phyloP scores from a whole-genome alignment of 768 basidiomycete species.

The Floccularia luteovirens region DNA sequence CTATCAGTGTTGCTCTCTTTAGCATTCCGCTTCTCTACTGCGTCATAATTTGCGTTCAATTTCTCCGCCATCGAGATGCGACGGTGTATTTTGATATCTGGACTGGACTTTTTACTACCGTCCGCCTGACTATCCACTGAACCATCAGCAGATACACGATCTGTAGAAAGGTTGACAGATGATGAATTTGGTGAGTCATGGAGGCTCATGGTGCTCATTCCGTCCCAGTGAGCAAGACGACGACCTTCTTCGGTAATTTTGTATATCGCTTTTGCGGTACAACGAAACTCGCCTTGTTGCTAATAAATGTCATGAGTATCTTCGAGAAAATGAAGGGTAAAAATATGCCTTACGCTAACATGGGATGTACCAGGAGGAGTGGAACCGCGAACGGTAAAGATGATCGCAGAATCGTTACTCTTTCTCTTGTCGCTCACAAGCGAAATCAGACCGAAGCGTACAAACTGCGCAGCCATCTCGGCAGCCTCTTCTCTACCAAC shows the following conservation, averaged over 20 bases:
- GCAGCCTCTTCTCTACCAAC: conserved; percentile 95
- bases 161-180: conserved; percentile 47
- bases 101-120: conserved; percentile 22
- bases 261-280: conserved; percentile 93
- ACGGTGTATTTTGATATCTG: conserved; percentile 63
- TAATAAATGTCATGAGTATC: conserved; percentile 21
- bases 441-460: conserved; percentile 84
- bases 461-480: conserved; percentile 97
- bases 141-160: conserved; percentile 58
- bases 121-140: conserved; percentile 19
- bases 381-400: conserved; percentile 84
- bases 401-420: conserved; percentile 87
- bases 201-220: conserved; percentile 25
- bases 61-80: conserved; percentile 75
- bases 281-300: conserved; percentile 95
- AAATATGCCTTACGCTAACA: conserved; percentile 48
- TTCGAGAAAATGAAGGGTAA: conserved; percentile 6
- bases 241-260: conserved; percentile 89
- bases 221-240: conserved; percentile 81
- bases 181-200: conserved; percentile 67
- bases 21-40: conserved; percentile 43
- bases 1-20: conserved; percentile 93
- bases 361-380: conserved; percentile 69
- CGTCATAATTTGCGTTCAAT: conserved; percentile 48
- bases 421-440: conserved; percentile 89